A percentile compares a stretch with the other conserved stretches of the same genome.
Conservation (phyloP, 2,329 filamentous ascomycete genomes). For the Diaporthe eres region DNA sequence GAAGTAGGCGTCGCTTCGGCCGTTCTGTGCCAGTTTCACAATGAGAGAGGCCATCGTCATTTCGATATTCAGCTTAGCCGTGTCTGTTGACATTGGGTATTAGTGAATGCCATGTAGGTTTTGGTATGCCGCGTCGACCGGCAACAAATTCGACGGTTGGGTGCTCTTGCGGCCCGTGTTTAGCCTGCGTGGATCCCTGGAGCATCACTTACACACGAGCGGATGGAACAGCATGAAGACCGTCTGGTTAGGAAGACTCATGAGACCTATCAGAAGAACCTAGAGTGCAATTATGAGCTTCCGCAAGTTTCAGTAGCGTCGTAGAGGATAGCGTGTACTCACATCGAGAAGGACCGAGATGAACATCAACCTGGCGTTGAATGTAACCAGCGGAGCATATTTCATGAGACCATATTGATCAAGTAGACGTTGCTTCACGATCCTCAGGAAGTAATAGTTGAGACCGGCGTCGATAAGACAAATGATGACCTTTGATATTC, state of each 20-base stretch:
- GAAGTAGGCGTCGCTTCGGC: conserved; percentile 20
- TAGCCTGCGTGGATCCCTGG: too few species aligned
- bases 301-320: neutral
- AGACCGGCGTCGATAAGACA: conserved; percentile 63
- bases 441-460: conserved; percentile 67
- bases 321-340: conserved; percentile 38
- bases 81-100: neutral
- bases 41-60: conserved; percentile 42
- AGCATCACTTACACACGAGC: conserved; percentile 28
- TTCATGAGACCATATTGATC: conserved; percentile 63
- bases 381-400: conserved; percentile 63
- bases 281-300: conserved; percentile 3
- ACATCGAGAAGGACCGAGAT: conserved; percentile 66
- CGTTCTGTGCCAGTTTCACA: conserved; percentile 38
- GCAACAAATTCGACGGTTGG: too few species aligned
- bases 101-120: neutral
- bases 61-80: conserved; percentile 40
- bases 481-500: conserved; percentile 66
- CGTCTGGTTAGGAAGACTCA: conserved; percentile 51
- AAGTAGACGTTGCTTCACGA: conserved; percentile 62
- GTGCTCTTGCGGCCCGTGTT: too few species aligned
- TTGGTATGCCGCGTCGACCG: neutral
- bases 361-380: conserved; percentile 64
- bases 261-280: conserved; percentile 52
- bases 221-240: conserved; percentile 44